Percentiles rank a stretch among this genome's conserved stretches.
These are phyloP conservation scores for Myochromella boudieri DNA, from an alignment of 768 basidiomycete genomes.

Conservation along the genomic window DNA sequence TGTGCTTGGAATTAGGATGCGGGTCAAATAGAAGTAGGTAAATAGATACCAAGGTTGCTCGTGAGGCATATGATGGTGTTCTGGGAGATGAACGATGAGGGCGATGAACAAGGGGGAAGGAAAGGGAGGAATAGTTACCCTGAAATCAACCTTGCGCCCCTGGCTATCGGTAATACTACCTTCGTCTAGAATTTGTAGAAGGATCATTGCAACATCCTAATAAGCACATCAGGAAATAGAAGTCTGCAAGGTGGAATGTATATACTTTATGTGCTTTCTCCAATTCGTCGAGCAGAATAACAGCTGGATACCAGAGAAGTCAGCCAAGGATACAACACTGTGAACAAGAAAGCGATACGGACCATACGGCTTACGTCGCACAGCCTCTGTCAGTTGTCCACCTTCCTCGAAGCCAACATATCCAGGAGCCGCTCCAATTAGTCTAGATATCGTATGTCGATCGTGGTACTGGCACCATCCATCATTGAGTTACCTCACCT, in stretches of 20 bases:
- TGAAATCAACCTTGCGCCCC: conserved; percentile 90
- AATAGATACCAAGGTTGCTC: conserved; percentile 70
- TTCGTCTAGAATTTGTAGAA: conserved; percentile 90
- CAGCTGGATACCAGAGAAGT: conserved; percentile 40
- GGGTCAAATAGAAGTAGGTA: not conserved
- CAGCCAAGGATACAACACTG: not conserved
- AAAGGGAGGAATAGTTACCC: conserved; percentile 43
- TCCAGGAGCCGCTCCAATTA: conserved; percentile 92
- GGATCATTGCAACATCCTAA: conserved; percentile 80
- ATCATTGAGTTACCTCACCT: not conserved
- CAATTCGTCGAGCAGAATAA: conserved; percentile 81
- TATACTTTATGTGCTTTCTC: conserved; percentile 91
- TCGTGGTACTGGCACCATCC: conserved; percentile 67
- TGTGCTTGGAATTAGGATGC: conserved; percentile 13
- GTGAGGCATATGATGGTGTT: conserved; percentile 93
- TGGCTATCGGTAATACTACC: conserved; percentile 89
- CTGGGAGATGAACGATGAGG: conserved; percentile 25
- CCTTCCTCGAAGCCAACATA: conserved; percentile 92
- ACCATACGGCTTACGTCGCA: conserved; percentile 89
- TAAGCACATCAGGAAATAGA: conserved; percentile 25
- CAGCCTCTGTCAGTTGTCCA: conserved; percentile 88
- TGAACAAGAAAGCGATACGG: conserved; percentile 12
- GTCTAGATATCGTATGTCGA: conserved; percentile 84
- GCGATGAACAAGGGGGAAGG: not conserved
- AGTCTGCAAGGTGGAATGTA: not conserved